Percentiles rank a stretch among this genome's conserved stretches.
Conservation (phyloP, 768 basidiomycete genomes). For the Amanita subjunquillea region DNA sequence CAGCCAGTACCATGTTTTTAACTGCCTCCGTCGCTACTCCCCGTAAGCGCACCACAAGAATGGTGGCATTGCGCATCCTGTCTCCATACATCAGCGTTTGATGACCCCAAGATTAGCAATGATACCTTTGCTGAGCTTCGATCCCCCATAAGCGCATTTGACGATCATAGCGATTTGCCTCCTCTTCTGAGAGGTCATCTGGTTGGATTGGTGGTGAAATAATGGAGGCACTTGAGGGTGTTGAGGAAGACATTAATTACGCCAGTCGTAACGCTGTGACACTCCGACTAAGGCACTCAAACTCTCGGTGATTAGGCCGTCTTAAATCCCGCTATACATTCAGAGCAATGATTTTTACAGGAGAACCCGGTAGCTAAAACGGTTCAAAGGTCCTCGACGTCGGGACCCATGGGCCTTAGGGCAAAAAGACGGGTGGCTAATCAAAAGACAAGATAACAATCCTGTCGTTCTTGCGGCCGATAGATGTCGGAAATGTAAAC, state of each 20-base stretch:
- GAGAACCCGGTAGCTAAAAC: too few relatives aligned
- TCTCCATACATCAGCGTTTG: conserved; percentile 10
- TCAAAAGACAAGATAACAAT: too few relatives aligned
- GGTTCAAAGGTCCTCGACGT: too few relatives aligned
- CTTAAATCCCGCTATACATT: too few relatives aligned
- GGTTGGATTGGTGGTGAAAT: conserved; percentile 18
- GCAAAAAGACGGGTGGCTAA: too few relatives aligned
- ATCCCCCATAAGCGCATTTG: conserved; percentile 98
- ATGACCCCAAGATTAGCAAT: not conserved
- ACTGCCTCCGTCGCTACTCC: conserved; percentile 89
- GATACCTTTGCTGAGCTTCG: conserved; percentile 89
- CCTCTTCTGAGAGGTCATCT: conserved; percentile 60
- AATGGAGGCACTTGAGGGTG: not conserved
- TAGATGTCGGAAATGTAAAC: too few relatives aligned
- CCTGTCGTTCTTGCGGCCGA: too few relatives aligned
- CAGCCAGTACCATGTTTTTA: conserved; percentile 96
- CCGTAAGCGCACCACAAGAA: conserved; percentile 68
- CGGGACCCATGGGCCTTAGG: too few relatives aligned
- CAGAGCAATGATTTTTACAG: too few relatives aligned
- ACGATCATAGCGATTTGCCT: conserved; percentile 80
- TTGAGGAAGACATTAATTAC: not conserved
- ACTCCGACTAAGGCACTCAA: too few relatives aligned
- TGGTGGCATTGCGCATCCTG: conserved; percentile 87
- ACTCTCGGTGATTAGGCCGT: too few relatives aligned
- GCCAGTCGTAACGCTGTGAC: too few relatives aligned